These are phyloP conservation scores for Cardiosporidium cionae DNA, from an alignment of 169 alveolate genomes.

Conservation along the genomic window DNA sequence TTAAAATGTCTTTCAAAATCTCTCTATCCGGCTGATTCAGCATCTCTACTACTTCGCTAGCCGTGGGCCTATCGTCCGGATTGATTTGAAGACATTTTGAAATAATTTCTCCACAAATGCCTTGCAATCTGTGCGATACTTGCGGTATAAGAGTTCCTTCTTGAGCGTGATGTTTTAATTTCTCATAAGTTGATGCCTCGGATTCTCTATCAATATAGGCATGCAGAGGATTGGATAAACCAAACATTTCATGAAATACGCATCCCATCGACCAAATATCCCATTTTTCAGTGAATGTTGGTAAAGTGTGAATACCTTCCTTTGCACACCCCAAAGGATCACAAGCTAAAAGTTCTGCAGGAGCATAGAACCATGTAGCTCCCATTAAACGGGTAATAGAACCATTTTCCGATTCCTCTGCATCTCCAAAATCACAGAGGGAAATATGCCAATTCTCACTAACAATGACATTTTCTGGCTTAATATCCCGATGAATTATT, in stretches of 20 bases:
- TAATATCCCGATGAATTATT: constrained; percentile 61
- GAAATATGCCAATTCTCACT: constrained; percentile 48
- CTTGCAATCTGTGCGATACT: constrained; percentile 22
- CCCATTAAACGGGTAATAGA: constrained; percentile 64
- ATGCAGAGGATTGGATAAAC: constrained; percentile 33
- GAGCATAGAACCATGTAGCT: constrained; percentile 85
- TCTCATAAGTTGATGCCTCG: constrained; percentile 19
- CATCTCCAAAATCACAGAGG: constrained; percentile 67
- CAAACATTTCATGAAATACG: constrained; percentile 61
- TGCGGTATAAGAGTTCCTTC: constrained; percentile 25
- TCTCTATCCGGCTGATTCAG: constrained; percentile 49
- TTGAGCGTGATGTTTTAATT: constrained; percentile 28
- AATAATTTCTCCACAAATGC: constrained; percentile 56
- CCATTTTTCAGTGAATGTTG: constrained; percentile 53
- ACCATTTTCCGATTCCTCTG: constrained; percentile 67
- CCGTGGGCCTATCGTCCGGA: constrained; percentile 62
- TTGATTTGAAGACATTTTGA: constrained; percentile 51
- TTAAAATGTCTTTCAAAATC: constrained; percentile 40
- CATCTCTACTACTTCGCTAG: constrained; percentile 49
- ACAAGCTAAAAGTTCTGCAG: constrained; percentile 66
- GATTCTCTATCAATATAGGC: constrained; percentile 9
- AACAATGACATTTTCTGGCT: constrained; percentile 56
- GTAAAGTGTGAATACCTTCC: no score
- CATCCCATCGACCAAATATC: constrained; percentile 69
- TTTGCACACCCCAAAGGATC: constrained; percentile 46